These are phyloP conservation scores for Canavalia gladiata DNA, from an alignment of 306 rosid genomes.

Conservation along the genomic window DNA sequence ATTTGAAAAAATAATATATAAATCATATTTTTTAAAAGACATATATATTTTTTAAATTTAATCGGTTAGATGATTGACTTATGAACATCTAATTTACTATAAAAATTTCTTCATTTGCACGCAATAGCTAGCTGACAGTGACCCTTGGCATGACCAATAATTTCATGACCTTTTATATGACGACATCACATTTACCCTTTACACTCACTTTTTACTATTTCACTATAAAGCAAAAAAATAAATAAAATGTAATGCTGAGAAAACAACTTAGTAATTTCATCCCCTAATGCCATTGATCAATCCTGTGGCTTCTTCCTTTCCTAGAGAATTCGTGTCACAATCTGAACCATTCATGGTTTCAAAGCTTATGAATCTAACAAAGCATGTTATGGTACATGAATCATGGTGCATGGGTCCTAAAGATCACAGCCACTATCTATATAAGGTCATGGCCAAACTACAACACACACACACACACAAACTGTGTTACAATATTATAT, in stretches of 20 bases:
- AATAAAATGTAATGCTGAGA: too few species aligned
- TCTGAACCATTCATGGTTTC: background rate
- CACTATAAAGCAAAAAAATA: too few species aligned
- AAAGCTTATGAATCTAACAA: background rate
- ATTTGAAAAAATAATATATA: too few species aligned
- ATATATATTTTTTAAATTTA: too few species aligned
- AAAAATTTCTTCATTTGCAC: too few species aligned
- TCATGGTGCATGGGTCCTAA: background rate
- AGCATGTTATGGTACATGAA: background rate
- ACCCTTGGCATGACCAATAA: background rate
- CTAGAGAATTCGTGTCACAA: conserved; percentile 36
- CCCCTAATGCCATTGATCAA: background rate
- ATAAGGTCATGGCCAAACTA: background rate
- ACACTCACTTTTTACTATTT: too few species aligned
- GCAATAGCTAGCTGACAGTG: too few species aligned
- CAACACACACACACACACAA: background rate
- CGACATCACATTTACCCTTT: background rate
- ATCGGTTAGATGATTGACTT: too few species aligned
- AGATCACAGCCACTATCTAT: background rate
- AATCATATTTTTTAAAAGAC: too few species aligned
- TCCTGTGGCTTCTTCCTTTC: too few species aligned
- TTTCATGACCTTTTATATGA: background rate
- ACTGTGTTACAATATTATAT: background rate
- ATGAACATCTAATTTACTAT: too few species aligned
- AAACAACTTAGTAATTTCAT: background rate